These are phyloP conservation scores for Alternaria sp. DNA, from an alignment of 2,329 filamentous ascomycete genomes.

Conservation along the genomic window DNA sequence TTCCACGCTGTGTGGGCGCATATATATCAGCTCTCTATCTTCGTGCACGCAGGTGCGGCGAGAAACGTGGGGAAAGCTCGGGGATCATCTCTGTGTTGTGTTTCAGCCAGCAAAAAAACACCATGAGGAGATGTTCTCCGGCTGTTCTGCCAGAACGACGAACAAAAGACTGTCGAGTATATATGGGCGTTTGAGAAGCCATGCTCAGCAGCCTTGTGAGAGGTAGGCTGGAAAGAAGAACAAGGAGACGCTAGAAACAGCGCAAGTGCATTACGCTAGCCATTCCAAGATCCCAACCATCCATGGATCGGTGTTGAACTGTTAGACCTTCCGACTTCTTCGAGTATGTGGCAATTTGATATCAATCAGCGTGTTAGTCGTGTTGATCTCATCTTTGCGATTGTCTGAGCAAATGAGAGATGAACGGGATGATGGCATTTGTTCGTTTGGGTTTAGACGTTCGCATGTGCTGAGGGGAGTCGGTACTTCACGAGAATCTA, in stretches of 20 bases:
- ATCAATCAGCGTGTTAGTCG: not conserved
- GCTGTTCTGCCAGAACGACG: not conserved
- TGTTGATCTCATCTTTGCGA: not conserved
- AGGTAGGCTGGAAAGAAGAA: not conserved
- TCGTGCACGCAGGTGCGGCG: not conserved
- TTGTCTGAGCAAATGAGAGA: not conserved
- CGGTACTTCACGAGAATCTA: constrained; percentile 2
- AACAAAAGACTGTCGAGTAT: not conserved
- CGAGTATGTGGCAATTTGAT: not conserved
- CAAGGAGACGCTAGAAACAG: not conserved
- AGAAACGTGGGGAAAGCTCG: not conserved
- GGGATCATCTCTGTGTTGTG: not conserved
- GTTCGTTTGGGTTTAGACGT: not conserved
- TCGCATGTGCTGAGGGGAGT: not conserved
- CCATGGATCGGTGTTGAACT: not conserved
- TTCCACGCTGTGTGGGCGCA: not conserved
- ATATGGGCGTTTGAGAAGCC: not conserved
- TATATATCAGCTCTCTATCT: not conserved
- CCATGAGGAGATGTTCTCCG: not conserved
- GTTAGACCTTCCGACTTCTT: not conserved
- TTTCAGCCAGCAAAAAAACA: not conserved
- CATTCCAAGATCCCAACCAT: not conserved
- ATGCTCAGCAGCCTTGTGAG: not conserved
- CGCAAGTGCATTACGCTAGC: not conserved
- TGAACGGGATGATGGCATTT: not conserved